Base-by-base conservation (phyloP, 305 asterid genomes). In the Fraxinus velutina region DNA sequence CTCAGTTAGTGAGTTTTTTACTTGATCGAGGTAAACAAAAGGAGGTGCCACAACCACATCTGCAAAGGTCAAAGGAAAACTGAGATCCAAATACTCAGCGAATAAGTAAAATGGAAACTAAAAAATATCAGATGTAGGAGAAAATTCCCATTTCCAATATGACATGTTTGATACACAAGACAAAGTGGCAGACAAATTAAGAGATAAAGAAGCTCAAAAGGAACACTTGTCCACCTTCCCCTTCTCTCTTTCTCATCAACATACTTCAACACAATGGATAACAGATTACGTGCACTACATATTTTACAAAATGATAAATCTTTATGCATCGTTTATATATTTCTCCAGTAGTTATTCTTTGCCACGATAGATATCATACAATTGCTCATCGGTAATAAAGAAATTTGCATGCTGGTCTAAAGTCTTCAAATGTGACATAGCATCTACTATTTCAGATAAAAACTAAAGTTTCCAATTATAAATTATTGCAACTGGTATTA, bases 1-100 rank as follows among this genome's bases (percentile, higher is more conserved):
- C 76, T 89, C 92, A 80, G 92, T 80, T 79, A 93, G 85, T 7
- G 93, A 84, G 84, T 80, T 92, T 89, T 87, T 93, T 64, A 91
- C 97, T 91, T 94, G 97, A 84, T 91, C 97, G 83, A 94, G 91
- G 89, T 93, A 94, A 86, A 94, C 87, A 81, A 91, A 93, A 5
- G 97, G 98, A 85, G 97, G 98, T 13, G 96, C 90, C 37, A 94
- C 97, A 81, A 94, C 97, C 75, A 94, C 94, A 92, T 93, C 97
- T 93, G 90, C 73, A 82, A 81, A 50, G 42, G 79, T 85, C 60
- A 85, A 85, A 84, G 86, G 72, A 36, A 64, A 80, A 84, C 13
- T 50, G 55, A 30, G 76, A 57, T 47, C 73, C 42, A 22, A 29
- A 57, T 13, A 39, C 12, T 66, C 22, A n/a, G 9, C 2, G 13